Evolutionary conservation across 495 filamentous ascomycete genomes (phyloP).

Genomic region (Podospora appendiculata): DNA sequence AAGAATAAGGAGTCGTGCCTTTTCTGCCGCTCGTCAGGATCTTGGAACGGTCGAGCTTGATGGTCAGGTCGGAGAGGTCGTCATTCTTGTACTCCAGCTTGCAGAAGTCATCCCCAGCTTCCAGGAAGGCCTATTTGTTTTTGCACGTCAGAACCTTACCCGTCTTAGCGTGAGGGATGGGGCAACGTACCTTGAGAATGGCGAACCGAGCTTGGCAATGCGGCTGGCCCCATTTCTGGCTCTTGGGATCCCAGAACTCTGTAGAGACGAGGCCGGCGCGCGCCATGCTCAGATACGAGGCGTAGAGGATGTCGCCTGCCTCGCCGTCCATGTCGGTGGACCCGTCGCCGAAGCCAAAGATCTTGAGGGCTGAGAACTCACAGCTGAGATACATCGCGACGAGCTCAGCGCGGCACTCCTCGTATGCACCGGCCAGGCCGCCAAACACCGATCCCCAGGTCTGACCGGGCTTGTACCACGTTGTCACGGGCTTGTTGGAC

Average conservation of each 20-base stretch:
- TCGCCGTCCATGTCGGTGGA: conserved; percentile 59
- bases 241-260: conserved; percentile 85
- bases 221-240: conserved; percentile 85
- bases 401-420: conserved; percentile 67
- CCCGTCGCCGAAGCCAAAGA: conserved; percentile 86
- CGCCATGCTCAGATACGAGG: conserved; percentile 85
- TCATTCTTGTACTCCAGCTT: conserved; percentile 64
- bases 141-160: background rate
- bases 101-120: conserved; percentile 74
- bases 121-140: conserved; percentile 71
- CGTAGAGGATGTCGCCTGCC: conserved; percentile 80
- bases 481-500: conserved; percentile 64
- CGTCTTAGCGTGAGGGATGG: background rate
- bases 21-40: conserved; percentile 57
- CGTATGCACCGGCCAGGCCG: conserved; percentile 75
- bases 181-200: conserved; percentile 51
- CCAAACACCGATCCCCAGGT: conserved; percentile 94
- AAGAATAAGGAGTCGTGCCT: conserved; percentile 17
- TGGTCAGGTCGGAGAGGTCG: conserved; percentile 72
- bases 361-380: conserved; percentile 79
- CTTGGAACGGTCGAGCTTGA: conserved; percentile 74
- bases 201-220: conserved; percentile 93
- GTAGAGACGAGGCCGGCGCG: conserved; percentile 76
- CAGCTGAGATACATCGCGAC: conserved; percentile 90
- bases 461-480: conserved; percentile 88